Base-by-base conservation (phyloP, 371 early-diverging fungal species). In the Apophysomyces sp. region DNA sequence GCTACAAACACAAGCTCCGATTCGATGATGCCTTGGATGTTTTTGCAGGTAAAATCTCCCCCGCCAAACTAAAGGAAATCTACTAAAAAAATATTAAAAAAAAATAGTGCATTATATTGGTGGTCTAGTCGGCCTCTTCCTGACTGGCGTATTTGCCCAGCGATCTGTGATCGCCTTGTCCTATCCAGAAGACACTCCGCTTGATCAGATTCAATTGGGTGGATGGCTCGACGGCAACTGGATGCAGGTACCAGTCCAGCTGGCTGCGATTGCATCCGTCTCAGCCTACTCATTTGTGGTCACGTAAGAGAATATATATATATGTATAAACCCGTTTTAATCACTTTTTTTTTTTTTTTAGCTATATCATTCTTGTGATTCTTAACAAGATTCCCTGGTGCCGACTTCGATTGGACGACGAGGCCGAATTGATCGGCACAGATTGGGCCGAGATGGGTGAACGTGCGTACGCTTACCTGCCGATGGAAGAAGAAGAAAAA, bases 11-110 rank as follows among this genome's bases (percentile, higher is more conserved):
- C 67, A 77, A 73, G 32, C 74, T 89, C 49, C 79, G 89, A 16
- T 88, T 87, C 57, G 95, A 94, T 67, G 93, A 93, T 70, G 85
- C 84, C 39, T 74, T 91, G 53, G 91, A 90, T 62, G 88, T 86
- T 6, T 86, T 89, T 74, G 87, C 82, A 57, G 34, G 34, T 34
- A 34, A 34, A 8, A 34, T 34, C 4, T 34, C 8, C 34, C 8
- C 1, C 34, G 13, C 13, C 4, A 63, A 30, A 26, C 32, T 53
- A 28, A 2, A 28, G 34, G 13, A 34, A 34, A 8, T 8, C 0
- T 11, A 34, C 2, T 11, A 34, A 34, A 34, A 34, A 13, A 34
- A 1, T 53, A 3, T 60, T 52, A 34, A 34, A 34, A 34, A 34
- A 34, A 34, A 3, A 4, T 1, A 34, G 85, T 88, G 5, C 87